Evolutionary conservation across 495 filamentous ascomycete genomes (phyloP), one percentile per base, ranked within the genome.

Genomic region (Astrothelium macrocarpum): DNA sequence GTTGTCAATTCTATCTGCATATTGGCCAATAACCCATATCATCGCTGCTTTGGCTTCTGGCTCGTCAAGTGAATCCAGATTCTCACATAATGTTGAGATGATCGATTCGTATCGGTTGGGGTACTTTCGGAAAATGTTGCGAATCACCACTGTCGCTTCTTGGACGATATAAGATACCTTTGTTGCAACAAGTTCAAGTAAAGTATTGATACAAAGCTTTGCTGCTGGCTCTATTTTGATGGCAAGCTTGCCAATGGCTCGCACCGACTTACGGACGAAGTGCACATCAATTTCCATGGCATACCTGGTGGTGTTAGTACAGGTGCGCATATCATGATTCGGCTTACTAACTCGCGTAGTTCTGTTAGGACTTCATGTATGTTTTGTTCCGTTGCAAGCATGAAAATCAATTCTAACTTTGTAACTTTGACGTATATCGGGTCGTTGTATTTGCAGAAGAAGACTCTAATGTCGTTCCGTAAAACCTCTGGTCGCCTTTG

Each of bases 381-480:
- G 74, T 99, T 99, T 66, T 89, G 89, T 73, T 97, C 91, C 26
- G 86, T 95, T 14, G 94, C 95, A 60, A 99, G 82, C 94, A 97
- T 99, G 78, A 97, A 97, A 70, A 99, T 97, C 64, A 99, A 80
- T 74, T 99, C 94, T 59, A 99, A 82, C 75, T 99, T 99, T 14
- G 95, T 97, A 67, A 99, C 94, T 75, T 99, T 99, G 78, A 99
- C 94, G 71, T 99, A 99, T 62, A 97, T 97, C 0, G 95, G 94
- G 71, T 99, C 94, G 68, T 99, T 99, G 78, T 99, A 99, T 81
- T 99, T 99, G 83, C 94, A 99, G 76, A 98, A 98, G 77, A 99
- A 99, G 53, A 97, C 93, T 12, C 94, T 83, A 63, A 99, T 96
- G 75, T 99, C 94, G 74, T 96, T 97, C 43, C 94, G 84, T 9